Base-by-base conservation (phyloP, 2,329 filamentous ascomycete genomes). In the Didymosphaeria variabile region DNA sequence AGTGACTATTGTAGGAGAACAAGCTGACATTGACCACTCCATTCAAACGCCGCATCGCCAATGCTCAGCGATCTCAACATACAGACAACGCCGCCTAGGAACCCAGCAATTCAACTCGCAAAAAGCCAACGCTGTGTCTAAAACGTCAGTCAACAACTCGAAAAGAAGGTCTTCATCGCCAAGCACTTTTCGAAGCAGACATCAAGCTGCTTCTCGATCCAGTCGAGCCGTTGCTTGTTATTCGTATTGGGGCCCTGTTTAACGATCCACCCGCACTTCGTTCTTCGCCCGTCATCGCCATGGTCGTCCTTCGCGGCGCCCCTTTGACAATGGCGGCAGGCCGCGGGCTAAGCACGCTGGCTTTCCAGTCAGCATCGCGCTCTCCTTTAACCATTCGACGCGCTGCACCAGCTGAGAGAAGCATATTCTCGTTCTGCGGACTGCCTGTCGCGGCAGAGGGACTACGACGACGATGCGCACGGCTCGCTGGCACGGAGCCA, bases 351-450 rank as follows among this genome's bases (percentile, higher is more conserved):
- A 91, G 78, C 15, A 91, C 87, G 59, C 83, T 86, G 42, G 79
- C 79, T 61, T 84, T 85, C 69, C 80, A 82, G 19, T 86, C 84
- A 52, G 82, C 80, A 45, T 86, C 86, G 66, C 86, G 87, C 34
- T 88, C 85, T 51, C 82, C 85, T 71, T 85, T 88, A 42, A 88
- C 86, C 87, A 91, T 90, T 15, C 89, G 83, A 46, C 89, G 82
- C 29, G 89, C 88, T 63, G 90, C 88, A 57, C 85, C 84, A 26
- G 88, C 87, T 0, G 87, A 89, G 75, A 91, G 90, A 75, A 89
- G 82, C 8, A 80, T 79, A 60, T 85, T 86, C 66, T 88, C 85
- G 55, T 81, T 84, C 1, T 86, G 85, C 15, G 87, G 85, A 57
- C 84, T 86, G 57, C 81, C 77, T 8, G 68, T 72, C 23, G 64